Evolutionary conservation across 2,329 filamentous ascomycete genomes (phyloP), one percentile per base, ranked within the genome.

Genomic region (Trichoderma pleuroti): DNA sequence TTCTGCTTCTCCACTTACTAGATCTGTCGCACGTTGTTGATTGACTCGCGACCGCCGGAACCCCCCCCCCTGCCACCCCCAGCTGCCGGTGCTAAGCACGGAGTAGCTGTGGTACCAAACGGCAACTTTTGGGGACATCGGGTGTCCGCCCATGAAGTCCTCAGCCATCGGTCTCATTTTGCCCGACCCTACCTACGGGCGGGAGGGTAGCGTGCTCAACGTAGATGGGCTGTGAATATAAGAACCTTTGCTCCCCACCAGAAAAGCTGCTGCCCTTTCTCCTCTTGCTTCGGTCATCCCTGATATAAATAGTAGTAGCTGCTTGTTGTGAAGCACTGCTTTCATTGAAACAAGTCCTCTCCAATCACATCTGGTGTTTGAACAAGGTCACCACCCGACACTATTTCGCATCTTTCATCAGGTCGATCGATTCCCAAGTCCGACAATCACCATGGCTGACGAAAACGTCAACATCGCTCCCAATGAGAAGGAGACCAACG

Each of bases 11-110:
- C 67, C 67, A 63, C 60, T 54, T 54, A 26, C 67, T 70, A 62
- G 67, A 70, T 70, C 67, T 69, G 67, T 62, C 42, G 67, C 67
- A 69, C 67, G 57, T 70, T 63, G 67, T 62, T 70, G 67, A 70
- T 62, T 70, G 67, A 70, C 67, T 70, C 67, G 67, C 67, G 42
- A 57, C 67, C 67, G 59, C 67, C 54, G 59, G 39, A n/a, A 69
- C n/a, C 68, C 60, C 26, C 68, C 60, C 46, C 60, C 54, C 49
- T 70, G 59, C 62, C 39, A 8, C 57, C 36, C 68, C 60, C 60
- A 42, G 49, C n/a, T 59, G 68, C 60, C 60, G 68, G 68, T 63
- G 57, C 60, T 57, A 60, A 61, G 34, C 21, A 67, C 64, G 46
- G 49, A 70, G 57, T 32, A 52, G 57, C 42, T 46, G 52, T 49